phyloP scores from a whole-genome alignment of 768 basidiomycete genomes.

The Leccinum rimulosum region DNA sequence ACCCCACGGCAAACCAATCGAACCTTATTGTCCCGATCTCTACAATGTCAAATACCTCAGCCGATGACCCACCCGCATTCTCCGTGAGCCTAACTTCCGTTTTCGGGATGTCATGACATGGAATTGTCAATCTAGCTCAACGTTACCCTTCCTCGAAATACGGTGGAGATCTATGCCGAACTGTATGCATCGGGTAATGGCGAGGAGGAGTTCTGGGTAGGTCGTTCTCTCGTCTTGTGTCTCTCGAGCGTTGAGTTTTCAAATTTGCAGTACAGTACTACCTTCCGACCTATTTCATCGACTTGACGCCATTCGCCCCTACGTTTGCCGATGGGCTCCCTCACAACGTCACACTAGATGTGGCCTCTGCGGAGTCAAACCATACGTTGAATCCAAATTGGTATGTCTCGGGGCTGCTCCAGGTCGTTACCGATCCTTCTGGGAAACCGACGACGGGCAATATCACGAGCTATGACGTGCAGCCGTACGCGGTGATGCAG shows the following conservation, averaged over 20 bases:
- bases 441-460: conserved; percentile 62
- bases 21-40: conserved; percentile 70
- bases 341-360: conserved; percentile 71
- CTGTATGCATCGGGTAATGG: conserved; percentile 68
- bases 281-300: conserved; percentile 73
- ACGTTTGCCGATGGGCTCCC: conserved; percentile 63
- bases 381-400: conserved; percentile 72
- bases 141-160: conserved; percentile 67
- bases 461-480: conserved; percentile 56
- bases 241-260: not conserved
- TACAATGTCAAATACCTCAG: conserved; percentile 58
- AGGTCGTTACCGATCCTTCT: conserved; percentile 67
- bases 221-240: conserved; percentile 5
- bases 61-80: conserved; percentile 72
- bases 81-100: conserved; percentile 42
- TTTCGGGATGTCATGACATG: not conserved
- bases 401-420: conserved; percentile 70
- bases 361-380: conserved; percentile 64
- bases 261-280: conserved; percentile 51
- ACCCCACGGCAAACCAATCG: conserved; percentile 59
- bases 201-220: conserved; percentile 77
- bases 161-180: conserved; percentile 66
- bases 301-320: conserved; percentile 76
- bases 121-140: conserved; percentile 45
- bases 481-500: conserved; percentile 53